Evolutionary conservation across 768 basidiomycete genomes (phyloP).

Genomic region (Leucocoprinus birnbaumii): DNA sequence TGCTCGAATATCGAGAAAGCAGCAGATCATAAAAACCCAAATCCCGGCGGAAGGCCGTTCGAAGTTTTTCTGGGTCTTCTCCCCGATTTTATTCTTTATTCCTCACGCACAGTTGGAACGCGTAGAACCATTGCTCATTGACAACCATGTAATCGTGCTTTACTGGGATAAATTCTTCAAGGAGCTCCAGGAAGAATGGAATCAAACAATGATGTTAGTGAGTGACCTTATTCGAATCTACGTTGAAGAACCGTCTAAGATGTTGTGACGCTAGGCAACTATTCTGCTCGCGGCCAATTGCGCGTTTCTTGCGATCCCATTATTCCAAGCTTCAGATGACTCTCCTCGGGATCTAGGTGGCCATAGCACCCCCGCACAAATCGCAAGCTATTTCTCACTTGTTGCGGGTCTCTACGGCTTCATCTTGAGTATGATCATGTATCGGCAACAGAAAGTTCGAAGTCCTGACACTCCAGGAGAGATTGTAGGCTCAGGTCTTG

Average conservation of each 20-base stretch:
- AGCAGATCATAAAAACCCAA: neutral
- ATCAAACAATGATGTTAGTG: slow-evolving; percentile 1
- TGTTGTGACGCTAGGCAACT: slow-evolving; percentile 1
- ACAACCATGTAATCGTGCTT: neutral
- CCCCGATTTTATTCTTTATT: slow-evolving; percentile 5
- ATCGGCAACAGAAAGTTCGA: neutral
- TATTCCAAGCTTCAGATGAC: neutral
- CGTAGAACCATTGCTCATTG: neutral
- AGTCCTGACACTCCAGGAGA: neutral
- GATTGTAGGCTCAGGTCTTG: neutral
- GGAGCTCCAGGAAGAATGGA: slow-evolving; percentile 6
- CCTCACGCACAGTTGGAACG: slow-evolving; percentile 1
- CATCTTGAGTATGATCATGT: slow-evolving; percentile 6
- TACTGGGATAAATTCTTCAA: slow-evolving; percentile 6
- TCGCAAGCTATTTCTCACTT: slow-evolving; percentile 8
- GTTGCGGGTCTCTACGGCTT: slow-evolving; percentile 2
- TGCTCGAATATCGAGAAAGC: neutral
- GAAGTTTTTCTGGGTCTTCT: neutral
- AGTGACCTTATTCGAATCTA: neutral
- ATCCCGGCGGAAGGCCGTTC: neutral
- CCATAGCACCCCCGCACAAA: slow-evolving; percentile 5
- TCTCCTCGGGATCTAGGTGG: neutral
- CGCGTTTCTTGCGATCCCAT: slow-evolving; percentile 7
- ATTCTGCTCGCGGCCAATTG: slow-evolving; percentile 9
- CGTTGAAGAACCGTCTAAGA: neutral